Evolutionary conservation across 176 grass and related monocot genomes (phyloP), one percentile per base, ranked within the genome.

Genomic region (Chloris gayana): DNA sequence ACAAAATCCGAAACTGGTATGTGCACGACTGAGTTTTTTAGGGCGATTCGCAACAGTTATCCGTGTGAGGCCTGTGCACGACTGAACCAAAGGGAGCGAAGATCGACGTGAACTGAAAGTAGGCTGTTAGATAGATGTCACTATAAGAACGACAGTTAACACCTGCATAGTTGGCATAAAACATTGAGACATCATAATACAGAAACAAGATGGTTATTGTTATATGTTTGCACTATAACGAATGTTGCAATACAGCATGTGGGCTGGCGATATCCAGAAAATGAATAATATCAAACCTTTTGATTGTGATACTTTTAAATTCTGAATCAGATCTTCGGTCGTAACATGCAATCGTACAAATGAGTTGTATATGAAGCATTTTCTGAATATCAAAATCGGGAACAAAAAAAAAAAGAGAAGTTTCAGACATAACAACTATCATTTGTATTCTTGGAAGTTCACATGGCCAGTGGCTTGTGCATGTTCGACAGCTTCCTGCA

Each of bases 361-460:
- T n/a, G n/a, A n/a, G n/a, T n/a, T n/a, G n/a, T n/a, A n/a, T n/a
- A n/a, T n/a, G n/a, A n/a, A n/a, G n/a, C n/a, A n/a, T n/a, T n/a
- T n/a, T n/a, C n/a, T n/a, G n/a, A n/a, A n/a, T n/a, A n/a, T n/a
- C n/a, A n/a, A n/a, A n/a, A 56, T 45, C 14, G 27, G 26, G 34
- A 59, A 83, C 35, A 82, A 38, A 83, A 72, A 29, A 54, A 42
- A 72, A 29, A 54, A 42, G 22, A 42, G 14, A 22, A 71, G 67
- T 73, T 71, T 67, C 64, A 59, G 41, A 57, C 65, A 46, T 15
- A 68, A 81, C 12, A 54, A 81, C 26, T 59, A 69, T 88, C 76
- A 93, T 63, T 81, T 91, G 81, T 89, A 98, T 82, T 98, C 96
- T 80, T 98, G 96, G 73, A 95, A 98, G 85, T 98, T 95, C 69